phyloP scores from a whole-genome alignment of 495 filamentous ascomycete genomes.

The Aspergillus saccharolyticus region DNA sequence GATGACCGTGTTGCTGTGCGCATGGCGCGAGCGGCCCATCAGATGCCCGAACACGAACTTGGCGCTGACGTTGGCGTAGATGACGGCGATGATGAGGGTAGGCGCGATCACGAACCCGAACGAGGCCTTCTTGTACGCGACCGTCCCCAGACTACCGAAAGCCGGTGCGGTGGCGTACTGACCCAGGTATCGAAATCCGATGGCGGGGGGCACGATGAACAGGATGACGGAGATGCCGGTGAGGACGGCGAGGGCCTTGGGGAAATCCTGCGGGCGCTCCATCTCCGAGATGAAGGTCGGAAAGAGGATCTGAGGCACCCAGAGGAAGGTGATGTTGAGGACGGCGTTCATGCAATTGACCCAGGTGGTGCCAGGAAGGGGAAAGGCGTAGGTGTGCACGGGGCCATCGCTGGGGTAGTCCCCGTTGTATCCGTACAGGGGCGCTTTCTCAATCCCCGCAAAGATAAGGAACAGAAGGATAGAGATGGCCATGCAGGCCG shows the following conservation, averaged over 20 bases:
- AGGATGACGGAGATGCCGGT: slow-evolving; percentile 44
- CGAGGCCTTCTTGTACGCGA: slow-evolving; percentile 45
- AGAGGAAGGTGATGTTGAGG: slow-evolving; percentile 42
- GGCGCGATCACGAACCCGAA: slow-evolving; percentile 42
- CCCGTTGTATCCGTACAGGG: slow-evolving; percentile 13
- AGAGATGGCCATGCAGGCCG: slow-evolving; percentile 40
- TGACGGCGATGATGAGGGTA: slow-evolving; percentile 45
- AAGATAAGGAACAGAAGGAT: slow-evolving; percentile 45
- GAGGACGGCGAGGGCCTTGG: slow-evolving; percentile 48
- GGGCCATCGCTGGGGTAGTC: slow-evolving; percentile 34
- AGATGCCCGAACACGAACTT: slow-evolving; percentile 48
- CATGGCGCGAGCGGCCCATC: slow-evolving; percentile 41
- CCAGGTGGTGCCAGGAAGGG: slow-evolving; percentile 40
- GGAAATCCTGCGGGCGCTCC: slow-evolving; percentile 51
- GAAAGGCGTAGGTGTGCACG: slow-evolving; percentile 43
- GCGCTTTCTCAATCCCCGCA: slow-evolving; percentile 38
- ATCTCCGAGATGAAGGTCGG: slow-evolving; percentile 56
- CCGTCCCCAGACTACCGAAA: slow-evolving; percentile 44
- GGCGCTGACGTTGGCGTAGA: slow-evolving; percentile 49
- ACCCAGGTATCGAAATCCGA: slow-evolving; percentile 50
- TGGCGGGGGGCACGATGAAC: slow-evolving; percentile 50
- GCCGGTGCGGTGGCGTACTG: slow-evolving; percentile 45
- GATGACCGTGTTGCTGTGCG: slow-evolving; percentile 44
- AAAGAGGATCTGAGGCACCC: slow-evolving; percentile 51
- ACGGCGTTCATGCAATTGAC: slow-evolving; percentile 45